phyloP scores from a whole-genome alignment of 345 rosid species.

The Eutrema yunnanense region DNA sequence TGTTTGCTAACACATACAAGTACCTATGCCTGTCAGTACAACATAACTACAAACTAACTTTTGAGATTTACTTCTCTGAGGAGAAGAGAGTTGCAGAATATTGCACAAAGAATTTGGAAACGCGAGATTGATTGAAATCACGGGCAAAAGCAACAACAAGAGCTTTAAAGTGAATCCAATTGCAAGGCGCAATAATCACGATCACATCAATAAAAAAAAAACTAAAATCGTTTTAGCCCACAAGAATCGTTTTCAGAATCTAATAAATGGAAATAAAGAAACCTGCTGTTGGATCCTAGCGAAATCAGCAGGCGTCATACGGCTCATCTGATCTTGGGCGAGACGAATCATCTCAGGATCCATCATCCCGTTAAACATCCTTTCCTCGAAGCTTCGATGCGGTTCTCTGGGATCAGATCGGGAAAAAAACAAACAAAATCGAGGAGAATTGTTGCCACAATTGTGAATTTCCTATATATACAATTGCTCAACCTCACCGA shows the following conservation, averaged over 20 bases:
- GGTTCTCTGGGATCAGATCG: constrained; percentile 3
- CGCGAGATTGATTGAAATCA: not conserved
- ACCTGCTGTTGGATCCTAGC: constrained; percentile 73
- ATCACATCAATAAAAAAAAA: not conserved
- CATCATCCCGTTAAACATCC: constrained; percentile 80
- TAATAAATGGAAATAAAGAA: not conserved
- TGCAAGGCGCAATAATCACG: not conserved
- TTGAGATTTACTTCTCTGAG: not conserved
- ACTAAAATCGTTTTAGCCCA: no score
- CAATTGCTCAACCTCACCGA: constrained; percentile 19
- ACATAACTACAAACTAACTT: not conserved
- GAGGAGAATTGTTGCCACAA: constrained; percentile 1
- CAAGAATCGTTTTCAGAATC: no score
- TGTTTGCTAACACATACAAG: not conserved
- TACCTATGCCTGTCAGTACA: not conserved
- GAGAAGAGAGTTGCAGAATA: not conserved
- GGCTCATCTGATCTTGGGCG: constrained; percentile 97
- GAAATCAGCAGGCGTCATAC: constrained; percentile 81
- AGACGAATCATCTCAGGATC: constrained; percentile 86
- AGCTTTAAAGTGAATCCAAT: not conserved
- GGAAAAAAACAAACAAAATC: not conserved
- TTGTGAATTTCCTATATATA: not conserved
- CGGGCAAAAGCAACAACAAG: not conserved
- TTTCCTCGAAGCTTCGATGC: not conserved
- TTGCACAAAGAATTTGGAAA: not conserved